A percentile compares a stretch with the other conserved stretches of the same genome.
These are phyloP conservation scores for Gelatoporia subvermispora DNA, from an alignment of 768 basidiomycete species.

Conservation along the genomic window DNA sequence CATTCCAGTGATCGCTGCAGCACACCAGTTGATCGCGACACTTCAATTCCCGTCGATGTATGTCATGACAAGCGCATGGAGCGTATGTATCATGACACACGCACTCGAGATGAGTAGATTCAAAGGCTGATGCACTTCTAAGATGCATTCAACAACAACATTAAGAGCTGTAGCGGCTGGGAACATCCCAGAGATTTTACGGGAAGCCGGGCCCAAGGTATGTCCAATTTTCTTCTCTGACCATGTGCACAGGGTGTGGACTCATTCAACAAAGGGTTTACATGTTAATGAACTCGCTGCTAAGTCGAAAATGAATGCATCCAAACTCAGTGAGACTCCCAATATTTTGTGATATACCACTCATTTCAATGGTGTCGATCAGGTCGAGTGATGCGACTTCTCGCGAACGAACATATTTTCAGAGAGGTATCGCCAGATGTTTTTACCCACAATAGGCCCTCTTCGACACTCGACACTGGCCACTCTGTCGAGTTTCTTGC, in stretches of 20 bases:
- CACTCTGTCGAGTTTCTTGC: too few species aligned
- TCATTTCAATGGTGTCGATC: not conserved
- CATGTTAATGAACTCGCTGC: not conserved
- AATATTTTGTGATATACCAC: too few species aligned
- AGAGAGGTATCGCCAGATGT: slow-evolving; percentile 20
- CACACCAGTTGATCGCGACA: too few species aligned
- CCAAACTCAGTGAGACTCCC: slow-evolving; percentile 29
- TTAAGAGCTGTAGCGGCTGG: slow-evolving; percentile 18
- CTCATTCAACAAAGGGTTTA: not conserved
- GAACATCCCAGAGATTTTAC: slow-evolving; percentile 36
- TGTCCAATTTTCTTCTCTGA: slow-evolving; percentile 34
- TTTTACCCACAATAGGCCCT: slow-evolving; percentile 24
- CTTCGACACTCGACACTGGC: slow-evolving; percentile 21
- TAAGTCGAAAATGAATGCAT: slow-evolving; percentile 19
- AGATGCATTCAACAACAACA: too few species aligned
- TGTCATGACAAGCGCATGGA: too few species aligned
- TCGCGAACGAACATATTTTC: slow-evolving; percentile 27
- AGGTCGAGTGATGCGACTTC: slow-evolving; percentile 24
- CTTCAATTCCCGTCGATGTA: too few species aligned
- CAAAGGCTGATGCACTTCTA: too few species aligned
- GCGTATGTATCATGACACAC: too few species aligned
- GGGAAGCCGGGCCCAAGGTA: slow-evolving; percentile 26
- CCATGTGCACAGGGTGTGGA: slow-evolving; percentile 30
- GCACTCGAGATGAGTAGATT: too few species aligned
- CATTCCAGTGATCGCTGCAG: too few species aligned